Evolutionary conservation across 495 filamentous ascomycete species (phyloP).

Genomic region (Penicillium flavigenum): DNA sequence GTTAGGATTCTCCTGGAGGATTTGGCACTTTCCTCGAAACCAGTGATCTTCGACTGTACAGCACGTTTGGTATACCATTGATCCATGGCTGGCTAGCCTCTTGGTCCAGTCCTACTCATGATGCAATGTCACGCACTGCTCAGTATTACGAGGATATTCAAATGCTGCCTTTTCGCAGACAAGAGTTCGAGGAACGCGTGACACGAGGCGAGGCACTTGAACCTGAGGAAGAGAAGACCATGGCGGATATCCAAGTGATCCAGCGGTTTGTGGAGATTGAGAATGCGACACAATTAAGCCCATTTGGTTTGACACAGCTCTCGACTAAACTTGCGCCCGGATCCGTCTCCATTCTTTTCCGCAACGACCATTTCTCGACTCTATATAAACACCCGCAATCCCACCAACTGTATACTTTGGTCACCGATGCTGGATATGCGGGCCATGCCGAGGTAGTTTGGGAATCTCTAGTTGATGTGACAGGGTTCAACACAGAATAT

Average conservation of each 20-base stretch:
- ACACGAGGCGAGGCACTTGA: constrained; percentile 50
- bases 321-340: constrained; percentile 63
- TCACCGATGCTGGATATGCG: constrained; percentile 90
- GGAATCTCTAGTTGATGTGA: constrained; percentile 89
- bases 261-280: constrained; percentile 70
- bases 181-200: constrained; percentile 82
- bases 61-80: constrained; percentile 80
- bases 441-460: constrained; percentile 90
- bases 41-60: constrained; percentile 79
- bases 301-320: constrained; percentile 73
- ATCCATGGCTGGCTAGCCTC: constrained; percentile 92
- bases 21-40: constrained; percentile 78
- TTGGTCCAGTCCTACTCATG: constrained; percentile 58
- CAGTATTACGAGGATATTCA: constrained; percentile 88
- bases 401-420: constrained; percentile 68
- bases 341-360: constrained; percentile 82
- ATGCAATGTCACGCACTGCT: constrained; percentile 68
- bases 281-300: constrained; percentile 83
- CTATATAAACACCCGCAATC: constrained; percentile 79
- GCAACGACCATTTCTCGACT: constrained; percentile 96
- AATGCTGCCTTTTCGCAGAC: constrained; percentile 79
- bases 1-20: constrained; percentile 47
- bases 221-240: constrained; percentile 65
- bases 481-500: constrained; percentile 78
- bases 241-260: constrained; percentile 78